phyloP scores from a whole-genome alignment of 306 rosid genomes.

The Pterocarpus santalinus region DNA sequence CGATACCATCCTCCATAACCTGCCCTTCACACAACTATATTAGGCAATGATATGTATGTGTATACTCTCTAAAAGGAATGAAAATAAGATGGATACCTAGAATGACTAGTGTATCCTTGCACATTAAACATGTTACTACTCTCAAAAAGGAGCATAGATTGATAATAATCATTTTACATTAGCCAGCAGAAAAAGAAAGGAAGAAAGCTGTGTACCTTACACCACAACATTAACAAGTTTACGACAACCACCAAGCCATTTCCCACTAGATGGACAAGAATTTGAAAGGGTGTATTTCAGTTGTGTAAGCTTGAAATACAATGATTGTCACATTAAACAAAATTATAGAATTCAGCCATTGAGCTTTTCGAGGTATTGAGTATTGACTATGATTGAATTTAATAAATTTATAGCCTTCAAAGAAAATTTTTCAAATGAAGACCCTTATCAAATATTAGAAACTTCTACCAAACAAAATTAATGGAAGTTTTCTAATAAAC shows the following conservation, averaged over 20 bases:
- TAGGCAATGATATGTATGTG: too few species aligned
- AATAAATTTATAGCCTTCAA: slow-evolving; percentile 1
- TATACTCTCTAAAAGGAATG: too few species aligned
- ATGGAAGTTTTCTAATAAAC: background rate
- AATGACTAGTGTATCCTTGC: too few species aligned
- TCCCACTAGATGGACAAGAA: background rate
- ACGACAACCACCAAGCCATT: too few species aligned
- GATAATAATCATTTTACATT: slow-evolving; percentile 1
- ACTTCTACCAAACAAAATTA: background rate
- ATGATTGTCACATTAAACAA: background rate
- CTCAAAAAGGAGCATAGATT: background rate
- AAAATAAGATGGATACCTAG: too few species aligned
- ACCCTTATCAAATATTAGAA: background rate
- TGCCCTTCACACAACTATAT: too few species aligned
- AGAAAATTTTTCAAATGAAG: background rate
- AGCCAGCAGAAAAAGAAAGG: slow-evolving; percentile 2
- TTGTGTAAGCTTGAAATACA: background rate
- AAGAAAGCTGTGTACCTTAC: slow-evolving; percentile 5
- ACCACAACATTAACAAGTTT: slow-evolving; percentile 5
- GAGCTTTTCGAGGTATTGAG: background rate
- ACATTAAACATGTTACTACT: too few species aligned
- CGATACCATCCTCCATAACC: too few species aligned
- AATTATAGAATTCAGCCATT: background rate
- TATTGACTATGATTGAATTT: slow-evolving; percentile 2
- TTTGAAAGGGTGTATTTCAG: slow-evolving; percentile 1